A percentile compares a stretch with the other conserved stretches of the same genome.
Conservation (phyloP, 441 rosid genomes). For the Capsella rubella region DNA sequence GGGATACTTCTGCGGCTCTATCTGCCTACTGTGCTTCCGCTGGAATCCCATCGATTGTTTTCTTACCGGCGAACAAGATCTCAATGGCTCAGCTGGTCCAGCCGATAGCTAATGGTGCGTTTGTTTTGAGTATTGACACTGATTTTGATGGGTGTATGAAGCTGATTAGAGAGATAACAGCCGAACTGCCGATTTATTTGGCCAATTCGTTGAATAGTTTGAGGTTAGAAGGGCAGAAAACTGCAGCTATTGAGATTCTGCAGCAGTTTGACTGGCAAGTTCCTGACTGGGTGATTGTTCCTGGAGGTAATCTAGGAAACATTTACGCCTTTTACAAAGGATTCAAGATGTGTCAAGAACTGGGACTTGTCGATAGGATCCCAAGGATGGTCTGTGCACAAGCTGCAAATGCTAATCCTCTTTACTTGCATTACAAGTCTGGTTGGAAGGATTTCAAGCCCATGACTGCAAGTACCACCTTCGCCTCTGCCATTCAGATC, state of each 20-base stretch:
- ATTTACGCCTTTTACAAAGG: slow-evolving; percentile 83
- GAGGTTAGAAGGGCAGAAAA: slow-evolving; percentile 75
- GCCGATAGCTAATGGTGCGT: slow-evolving; percentile 77
- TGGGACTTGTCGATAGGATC: slow-evolving; percentile 65
- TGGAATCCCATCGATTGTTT: slow-evolving; percentile 73
- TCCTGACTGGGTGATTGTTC: slow-evolving; percentile 80
- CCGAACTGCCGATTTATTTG: slow-evolving; percentile 68
- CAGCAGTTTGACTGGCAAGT: slow-evolving; percentile 82
- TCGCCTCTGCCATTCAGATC: slow-evolving; percentile 66
- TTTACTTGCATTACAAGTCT: slow-evolving; percentile 65
- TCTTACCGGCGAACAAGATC: slow-evolving; percentile 72
- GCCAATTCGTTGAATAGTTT: slow-evolving; percentile 74
- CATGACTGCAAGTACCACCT: slow-evolving; percentile 56
- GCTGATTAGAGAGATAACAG: slow-evolving; percentile 66
- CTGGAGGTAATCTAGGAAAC: slow-evolving; percentile 73
- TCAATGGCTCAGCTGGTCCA: slow-evolving; percentile 82
- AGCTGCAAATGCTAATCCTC: slow-evolving; percentile 79
- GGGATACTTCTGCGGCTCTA: slow-evolving; percentile 76
- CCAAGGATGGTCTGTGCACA: slow-evolving; percentile 77
- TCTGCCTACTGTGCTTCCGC: slow-evolving; percentile 76
- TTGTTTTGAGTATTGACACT: slow-evolving; percentile 71
- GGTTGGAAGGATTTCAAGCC: slow-evolving; percentile 62
- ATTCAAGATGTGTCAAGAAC: slow-evolving; percentile 72
- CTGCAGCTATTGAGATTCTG: slow-evolving; percentile 72
- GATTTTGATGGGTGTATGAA: slow-evolving; percentile 82